Percentiles rank a stretch among this genome's conserved stretches.
phyloP scores from a whole-genome alignment of 2,329 filamentous ascomycete genomes.

The Penicillium occitanis region DNA sequence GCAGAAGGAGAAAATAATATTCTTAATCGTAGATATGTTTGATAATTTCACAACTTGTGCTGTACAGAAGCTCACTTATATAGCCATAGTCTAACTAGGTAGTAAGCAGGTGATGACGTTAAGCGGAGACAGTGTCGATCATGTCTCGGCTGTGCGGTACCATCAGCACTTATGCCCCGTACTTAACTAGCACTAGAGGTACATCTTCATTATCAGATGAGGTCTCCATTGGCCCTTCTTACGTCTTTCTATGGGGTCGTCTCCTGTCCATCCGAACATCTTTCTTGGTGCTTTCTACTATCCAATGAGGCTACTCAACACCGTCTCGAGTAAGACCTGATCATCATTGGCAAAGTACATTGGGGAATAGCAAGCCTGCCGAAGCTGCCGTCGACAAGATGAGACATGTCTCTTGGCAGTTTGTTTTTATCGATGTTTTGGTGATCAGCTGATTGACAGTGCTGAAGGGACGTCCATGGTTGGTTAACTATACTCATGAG shows the following conservation, averaged over 20 bases:
- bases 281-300: not conserved
- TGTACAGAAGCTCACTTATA: not conserved
- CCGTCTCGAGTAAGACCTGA: not conserved
- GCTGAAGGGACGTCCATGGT: not conserved
- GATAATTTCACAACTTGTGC: not conserved
- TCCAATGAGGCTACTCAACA: not conserved
- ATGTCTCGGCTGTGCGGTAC: slow-evolving; percentile 5
- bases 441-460: not conserved
- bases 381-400: not conserved
- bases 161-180: not conserved
- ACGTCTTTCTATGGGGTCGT: not conserved
- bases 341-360: not conserved
- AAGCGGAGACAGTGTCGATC: slow-evolving; percentile 12
- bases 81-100: not conserved
- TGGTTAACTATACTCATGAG: not conserved
- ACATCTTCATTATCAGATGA: not conserved
- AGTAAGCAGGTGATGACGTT: not conserved
- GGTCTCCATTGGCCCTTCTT: not conserved
- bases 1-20: no score
- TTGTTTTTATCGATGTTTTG: not conserved
- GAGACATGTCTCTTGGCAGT: slow-evolving; percentile 10
- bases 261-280: slow-evolving; percentile 4
- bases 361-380: not conserved
- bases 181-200: not conserved
- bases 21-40: not conserved